phyloP scores from a whole-genome alignment of 1,139 yeast genomes.

The Nakaseomyces bracarensis region DNA sequence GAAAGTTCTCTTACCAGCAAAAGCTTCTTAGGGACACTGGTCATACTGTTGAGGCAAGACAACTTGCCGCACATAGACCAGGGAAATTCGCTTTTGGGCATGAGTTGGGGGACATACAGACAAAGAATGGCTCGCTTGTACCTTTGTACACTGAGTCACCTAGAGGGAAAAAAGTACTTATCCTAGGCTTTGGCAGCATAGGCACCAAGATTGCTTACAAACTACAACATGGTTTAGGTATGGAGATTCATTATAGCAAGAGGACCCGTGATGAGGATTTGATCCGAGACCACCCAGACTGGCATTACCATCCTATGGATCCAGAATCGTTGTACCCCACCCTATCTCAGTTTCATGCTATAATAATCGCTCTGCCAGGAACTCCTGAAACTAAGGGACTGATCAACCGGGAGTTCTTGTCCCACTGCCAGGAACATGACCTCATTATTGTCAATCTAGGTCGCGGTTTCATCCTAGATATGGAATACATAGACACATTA shows the following conservation, averaged over 20 bases:
- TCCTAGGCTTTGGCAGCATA: conserved; percentile 73
- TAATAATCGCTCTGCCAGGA: conserved; percentile 65
- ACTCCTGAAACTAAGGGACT: conserved; percentile 51
- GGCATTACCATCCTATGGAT: conserved; percentile 38
- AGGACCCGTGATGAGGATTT: conserved; percentile 36
- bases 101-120: conserved; percentile 33
- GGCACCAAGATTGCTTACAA: conserved; percentile 58
- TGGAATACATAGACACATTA: conserved; percentile 48
- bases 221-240: conserved; percentile 48
- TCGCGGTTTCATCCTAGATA: conserved; percentile 67
- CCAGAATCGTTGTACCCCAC: conserved; percentile 23
- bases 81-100: conserved; percentile 39
- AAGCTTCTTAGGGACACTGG: conserved; percentile 32
- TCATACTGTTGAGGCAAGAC: conserved; percentile 36
- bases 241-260: conserved; percentile 61
- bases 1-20: conserved; percentile 41
- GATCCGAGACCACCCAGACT: conserved; percentile 8
- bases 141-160: conserved; percentile 40
- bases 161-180: conserved; percentile 49
- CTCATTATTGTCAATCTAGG: conserved; percentile 70
- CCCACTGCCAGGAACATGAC: conserved; percentile 38
- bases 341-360: conserved; percentile 39
- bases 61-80: conserved; percentile 22
- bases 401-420: conserved; percentile 44
- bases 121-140: background rate